Evolutionary conservation across 1,284 basidiomycete species (phyloP).

Genomic region (Naganishia sp.): DNA sequence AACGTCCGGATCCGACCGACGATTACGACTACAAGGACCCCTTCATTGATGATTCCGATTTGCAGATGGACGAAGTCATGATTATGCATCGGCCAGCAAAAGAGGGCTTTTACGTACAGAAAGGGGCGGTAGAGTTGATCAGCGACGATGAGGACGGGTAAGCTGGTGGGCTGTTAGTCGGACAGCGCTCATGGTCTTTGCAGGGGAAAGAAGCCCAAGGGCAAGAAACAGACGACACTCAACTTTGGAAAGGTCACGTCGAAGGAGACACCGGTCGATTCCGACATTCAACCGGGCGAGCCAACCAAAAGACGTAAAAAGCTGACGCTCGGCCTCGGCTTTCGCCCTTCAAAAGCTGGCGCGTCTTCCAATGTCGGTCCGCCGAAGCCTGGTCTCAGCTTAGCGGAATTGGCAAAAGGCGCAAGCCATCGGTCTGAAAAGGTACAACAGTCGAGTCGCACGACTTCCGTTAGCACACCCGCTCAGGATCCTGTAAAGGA

Average conservation of each 20-base stretch:
- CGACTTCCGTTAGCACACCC: neutral
- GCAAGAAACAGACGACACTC: slow-evolving; percentile 25
- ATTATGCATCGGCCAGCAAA: slow-evolving; percentile 91
- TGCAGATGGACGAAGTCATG: slow-evolving; percentile 83
- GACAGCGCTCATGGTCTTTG: neutral
- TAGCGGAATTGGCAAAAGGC: slow-evolving; percentile 3
- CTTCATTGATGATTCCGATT: slow-evolving; percentile 96
- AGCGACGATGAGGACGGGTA: slow-evolving; percentile 37
- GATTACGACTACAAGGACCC: slow-evolving; percentile 88
- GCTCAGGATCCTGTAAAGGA: neutral
- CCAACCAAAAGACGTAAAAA: slow-evolving; percentile 19
- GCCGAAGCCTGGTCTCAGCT: neutral
- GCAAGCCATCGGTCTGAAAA: slow-evolving; percentile 6
- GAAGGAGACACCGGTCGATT: neutral
- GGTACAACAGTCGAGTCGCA: neutral
- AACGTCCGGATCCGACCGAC: slow-evolving; percentile 58
- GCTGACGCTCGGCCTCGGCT: slow-evolving; percentile 11
- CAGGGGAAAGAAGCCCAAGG: slow-evolving; percentile 19
- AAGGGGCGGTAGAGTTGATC: slow-evolving; percentile 75
- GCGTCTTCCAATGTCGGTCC: neutral
- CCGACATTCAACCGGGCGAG: slow-evolving; percentile 2
- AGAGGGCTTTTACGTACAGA: slow-evolving; percentile 89
- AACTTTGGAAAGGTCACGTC: slow-evolving; percentile 9
- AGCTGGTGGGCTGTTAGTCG: slow-evolving; percentile 8
- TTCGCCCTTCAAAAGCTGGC: slow-evolving; percentile 8